Evolutionary conservation across 106 monocot species (phyloP).

Genomic region (Chionographis japonica): DNA sequence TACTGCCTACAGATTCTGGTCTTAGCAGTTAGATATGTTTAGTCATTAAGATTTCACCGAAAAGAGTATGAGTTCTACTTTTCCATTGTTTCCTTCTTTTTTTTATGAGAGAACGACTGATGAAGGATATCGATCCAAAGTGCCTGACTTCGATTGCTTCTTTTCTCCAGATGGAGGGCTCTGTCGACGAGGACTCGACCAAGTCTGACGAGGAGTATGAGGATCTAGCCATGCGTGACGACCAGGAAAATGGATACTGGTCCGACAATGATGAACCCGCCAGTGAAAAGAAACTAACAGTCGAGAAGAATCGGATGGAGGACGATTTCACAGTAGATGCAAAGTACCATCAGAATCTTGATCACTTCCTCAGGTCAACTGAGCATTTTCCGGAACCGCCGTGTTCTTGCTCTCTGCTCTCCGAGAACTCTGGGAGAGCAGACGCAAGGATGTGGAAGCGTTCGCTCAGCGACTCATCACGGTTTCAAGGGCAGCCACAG

Average conservation of each 20-base stretch:
- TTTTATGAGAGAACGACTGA: too few species aligned
- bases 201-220: slow-evolving; percentile 95
- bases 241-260: slow-evolving; percentile 46
- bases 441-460: slow-evolving; percentile 35
- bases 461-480: slow-evolving; percentile 40
- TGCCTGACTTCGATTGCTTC: neutral
- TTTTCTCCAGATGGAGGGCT: slow-evolving; percentile 66
- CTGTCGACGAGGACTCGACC: slow-evolving; percentile 87
- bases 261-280: slow-evolving; percentile 33
- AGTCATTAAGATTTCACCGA: too few species aligned
- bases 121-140: too few species aligned
- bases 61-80: too few species aligned
- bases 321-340: neutral
- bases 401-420: slow-evolving; percentile 4
- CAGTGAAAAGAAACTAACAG: slow-evolving; percentile 4
- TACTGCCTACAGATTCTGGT: too few species aligned
- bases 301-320: neutral
- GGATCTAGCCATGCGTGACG: slow-evolving; percentile 72
- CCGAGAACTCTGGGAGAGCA: slow-evolving; percentile 10
- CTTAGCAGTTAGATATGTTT: too few species aligned
- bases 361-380: slow-evolving; percentile 27
- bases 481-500: slow-evolving; percentile 12
- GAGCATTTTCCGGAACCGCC: slow-evolving; percentile 9
- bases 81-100: too few species aligned
- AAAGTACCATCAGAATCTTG: slow-evolving; percentile 38